These are phyloP conservation scores for Cyclostephanos invisitatus DNA, from an alignment of 108 stramenopile species.

Conservation along the genomic window DNA sequence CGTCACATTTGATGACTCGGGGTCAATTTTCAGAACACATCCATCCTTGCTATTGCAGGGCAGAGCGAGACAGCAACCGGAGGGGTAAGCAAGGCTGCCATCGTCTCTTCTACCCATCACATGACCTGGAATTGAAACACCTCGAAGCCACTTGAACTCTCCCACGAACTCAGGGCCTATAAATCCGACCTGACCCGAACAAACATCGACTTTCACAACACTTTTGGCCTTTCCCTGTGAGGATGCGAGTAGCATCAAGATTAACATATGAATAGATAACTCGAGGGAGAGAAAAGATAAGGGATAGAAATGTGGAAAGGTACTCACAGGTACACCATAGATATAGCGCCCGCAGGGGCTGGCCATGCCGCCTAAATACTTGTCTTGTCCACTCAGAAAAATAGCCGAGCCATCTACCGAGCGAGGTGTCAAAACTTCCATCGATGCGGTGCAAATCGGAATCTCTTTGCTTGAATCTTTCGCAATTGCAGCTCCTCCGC, in stretches of 20 bases:
- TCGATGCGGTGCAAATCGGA: conserved; percentile 20
- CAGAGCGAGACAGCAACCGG: conserved; percentile 62
- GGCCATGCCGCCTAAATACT: conserved; percentile 73
- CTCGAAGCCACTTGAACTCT: conserved; percentile 72
- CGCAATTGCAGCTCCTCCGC: neutral
- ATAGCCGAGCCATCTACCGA: conserved; percentile 12
- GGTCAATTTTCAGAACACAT: conserved; percentile 64
- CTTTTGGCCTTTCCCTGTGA: conserved; percentile 52
- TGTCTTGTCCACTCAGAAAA: conserved; percentile 54
- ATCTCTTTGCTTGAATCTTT: conserved; percentile 1
- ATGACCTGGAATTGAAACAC: conserved; percentile 57
- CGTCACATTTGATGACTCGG: conserved; percentile 47
- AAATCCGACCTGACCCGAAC: conserved; percentile 47
- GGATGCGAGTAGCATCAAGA: neutral
- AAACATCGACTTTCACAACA: conserved; percentile 52
- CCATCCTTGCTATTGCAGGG: conserved; percentile 56
- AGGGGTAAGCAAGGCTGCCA: conserved; percentile 36
- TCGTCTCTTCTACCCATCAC: conserved; percentile 34
- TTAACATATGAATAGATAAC: neutral
- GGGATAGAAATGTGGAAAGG: neutral
- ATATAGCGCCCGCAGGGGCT: conserved; percentile 71
- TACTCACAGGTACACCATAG: conserved; percentile 46
- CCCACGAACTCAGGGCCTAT: conserved; percentile 57
- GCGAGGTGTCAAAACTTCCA: conserved; percentile 15
- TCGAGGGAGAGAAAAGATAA: neutral